phyloP scores from a whole-genome alignment of 179 eudicot genomes.

The Nepenthes alata region DNA sequence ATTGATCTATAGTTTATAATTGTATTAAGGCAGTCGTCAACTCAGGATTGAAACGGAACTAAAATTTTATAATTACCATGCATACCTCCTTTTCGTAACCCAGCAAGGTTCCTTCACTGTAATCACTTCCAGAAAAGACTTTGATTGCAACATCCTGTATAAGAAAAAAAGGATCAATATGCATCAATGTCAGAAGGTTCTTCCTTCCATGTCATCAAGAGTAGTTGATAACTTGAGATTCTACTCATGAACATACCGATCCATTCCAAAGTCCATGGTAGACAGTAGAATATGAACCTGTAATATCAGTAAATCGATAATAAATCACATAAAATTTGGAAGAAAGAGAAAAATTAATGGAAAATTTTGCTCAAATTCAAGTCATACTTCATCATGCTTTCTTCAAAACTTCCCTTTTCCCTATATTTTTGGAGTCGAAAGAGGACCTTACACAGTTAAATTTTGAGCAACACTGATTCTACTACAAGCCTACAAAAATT shows the following conservation, averaged over 20 bases:
- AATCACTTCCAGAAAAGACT: constrained; percentile 47
- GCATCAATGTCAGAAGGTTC: neutral
- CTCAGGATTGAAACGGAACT: neutral
- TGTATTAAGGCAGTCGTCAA: neutral
- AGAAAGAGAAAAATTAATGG: neutral
- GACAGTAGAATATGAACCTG: constrained; percentile 69
- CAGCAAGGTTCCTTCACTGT: constrained; percentile 37
- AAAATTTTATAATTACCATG: neutral
- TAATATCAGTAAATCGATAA: constrained; percentile 2
- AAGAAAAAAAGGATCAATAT: constrained; percentile 9
- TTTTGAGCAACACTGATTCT: no score
- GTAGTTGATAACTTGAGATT: neutral
- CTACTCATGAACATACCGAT: constrained; percentile 34
- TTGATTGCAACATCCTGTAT: constrained; percentile 70
- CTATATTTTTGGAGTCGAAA: no score
- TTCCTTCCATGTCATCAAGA: neutral
- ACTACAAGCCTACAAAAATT: no score
- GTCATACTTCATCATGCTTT: no score
- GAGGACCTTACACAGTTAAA: no score
- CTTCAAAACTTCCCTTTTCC: no score
- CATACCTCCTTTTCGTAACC: constrained; percentile 62
- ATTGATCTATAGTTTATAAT: constrained; percentile 30
- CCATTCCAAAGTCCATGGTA: constrained; percentile 76
- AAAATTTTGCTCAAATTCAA: no score
- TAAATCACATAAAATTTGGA: neutral